Percentiles rank a stretch among this genome's conserved stretches.
These are phyloP conservation scores for Thuja plicata DNA, from an alignment of 83 land plant genomes.

Conservation along the genomic window DNA sequence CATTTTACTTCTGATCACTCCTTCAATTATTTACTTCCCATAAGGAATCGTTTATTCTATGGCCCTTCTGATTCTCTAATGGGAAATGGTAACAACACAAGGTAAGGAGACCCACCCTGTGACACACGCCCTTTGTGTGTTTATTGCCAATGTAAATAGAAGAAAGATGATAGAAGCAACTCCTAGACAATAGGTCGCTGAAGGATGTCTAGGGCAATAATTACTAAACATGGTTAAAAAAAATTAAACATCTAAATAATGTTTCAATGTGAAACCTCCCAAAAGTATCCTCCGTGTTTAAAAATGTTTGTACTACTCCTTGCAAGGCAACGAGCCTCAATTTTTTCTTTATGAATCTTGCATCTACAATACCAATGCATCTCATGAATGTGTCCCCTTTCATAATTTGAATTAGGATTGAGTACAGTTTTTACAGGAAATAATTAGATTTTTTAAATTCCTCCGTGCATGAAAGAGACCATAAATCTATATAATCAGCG, in stretches of 20 bases:
- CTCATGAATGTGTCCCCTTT: neutral
- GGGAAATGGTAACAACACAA: neutral
- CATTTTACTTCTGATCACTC: neutral
- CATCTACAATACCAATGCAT: neutral
- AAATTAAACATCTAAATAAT: neutral
- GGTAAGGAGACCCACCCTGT: neutral
- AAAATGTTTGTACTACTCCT: neutral
- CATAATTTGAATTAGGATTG: neutral
- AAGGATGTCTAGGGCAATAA: neutral
- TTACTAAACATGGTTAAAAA: neutral
- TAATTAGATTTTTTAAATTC: neutral
- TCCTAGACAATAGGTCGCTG: neutral
- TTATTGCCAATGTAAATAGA: neutral
- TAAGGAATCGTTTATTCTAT: neutral
- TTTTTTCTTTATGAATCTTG: neutral
- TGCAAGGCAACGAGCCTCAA: neutral
- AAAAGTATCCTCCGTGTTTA: neutral
- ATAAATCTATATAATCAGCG: neutral
- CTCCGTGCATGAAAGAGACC: neutral
- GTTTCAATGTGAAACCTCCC: neutral
- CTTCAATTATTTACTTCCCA: neutral
- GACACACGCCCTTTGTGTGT: neutral
- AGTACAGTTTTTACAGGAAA: neutral
- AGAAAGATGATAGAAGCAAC: neutral
- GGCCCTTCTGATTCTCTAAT: neutral